phyloP scores from a whole-genome alignment of 2,329 filamentous ascomycete species.

The Helminthosporium solani region DNA sequence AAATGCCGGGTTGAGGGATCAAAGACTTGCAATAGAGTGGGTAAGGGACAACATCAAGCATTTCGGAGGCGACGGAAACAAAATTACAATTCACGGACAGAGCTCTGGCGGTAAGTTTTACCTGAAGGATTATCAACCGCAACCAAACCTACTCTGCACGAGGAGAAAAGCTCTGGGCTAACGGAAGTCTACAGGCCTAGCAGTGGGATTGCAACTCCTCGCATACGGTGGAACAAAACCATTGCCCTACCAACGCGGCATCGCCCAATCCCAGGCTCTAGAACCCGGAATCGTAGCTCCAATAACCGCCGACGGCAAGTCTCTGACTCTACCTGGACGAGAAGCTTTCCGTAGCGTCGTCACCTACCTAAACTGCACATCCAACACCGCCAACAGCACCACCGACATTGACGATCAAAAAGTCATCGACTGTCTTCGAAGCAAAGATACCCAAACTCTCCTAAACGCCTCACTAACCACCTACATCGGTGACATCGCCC shows the following conservation, averaged over 20 bases:
- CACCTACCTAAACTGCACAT: slow-evolving; percentile 45
- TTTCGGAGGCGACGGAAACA: slow-evolving; percentile 32
- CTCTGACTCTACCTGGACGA: neutral
- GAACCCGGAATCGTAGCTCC: slow-evolving; percentile 49
- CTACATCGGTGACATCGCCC: slow-evolving; percentile 39
- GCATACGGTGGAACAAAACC: slow-evolving; percentile 34
- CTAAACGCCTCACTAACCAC: slow-evolving; percentile 49
- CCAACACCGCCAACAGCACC: slow-evolving; percentile 23
- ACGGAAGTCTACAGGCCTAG: slow-evolving; percentile 17
- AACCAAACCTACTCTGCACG: slow-evolving; percentile 26
- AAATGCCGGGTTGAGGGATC: slow-evolving; percentile 44
- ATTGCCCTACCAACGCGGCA: slow-evolving; percentile 31
- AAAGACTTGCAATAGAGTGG: slow-evolving; percentile 44
- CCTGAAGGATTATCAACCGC: neutral
- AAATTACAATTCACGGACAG: slow-evolving; percentile 40
- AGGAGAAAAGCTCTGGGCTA: slow-evolving; percentile 7
- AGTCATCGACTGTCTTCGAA: slow-evolving; percentile 52
- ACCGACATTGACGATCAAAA: slow-evolving; percentile 37
- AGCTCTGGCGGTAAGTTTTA: slow-evolving; percentile 25
- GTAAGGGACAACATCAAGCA: slow-evolving; percentile 38
- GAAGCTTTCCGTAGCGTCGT: slow-evolving; percentile 50
- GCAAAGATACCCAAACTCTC: slow-evolving; percentile 46
- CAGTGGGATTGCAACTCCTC: slow-evolving; percentile 35
- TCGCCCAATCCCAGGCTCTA: slow-evolving; percentile 50
- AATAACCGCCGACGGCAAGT: slow-evolving; percentile 32